Base-by-base conservation (phyloP, 768 basidiomycete genomes). In the Paxillus ammoniavirescens region DNA sequence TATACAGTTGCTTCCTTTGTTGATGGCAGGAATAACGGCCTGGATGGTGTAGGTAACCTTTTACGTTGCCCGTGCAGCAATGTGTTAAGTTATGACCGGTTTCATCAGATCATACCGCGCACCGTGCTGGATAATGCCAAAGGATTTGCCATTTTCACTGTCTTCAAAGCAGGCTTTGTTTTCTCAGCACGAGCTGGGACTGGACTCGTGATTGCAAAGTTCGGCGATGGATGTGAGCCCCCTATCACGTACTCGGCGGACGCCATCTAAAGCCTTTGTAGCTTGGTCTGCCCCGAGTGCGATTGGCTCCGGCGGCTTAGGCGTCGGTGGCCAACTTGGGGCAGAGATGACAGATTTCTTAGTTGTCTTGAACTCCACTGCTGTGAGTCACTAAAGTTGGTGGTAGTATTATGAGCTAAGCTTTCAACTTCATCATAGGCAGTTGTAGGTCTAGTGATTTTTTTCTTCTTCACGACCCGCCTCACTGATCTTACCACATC, bases 251-350 rank as follows among this genome's bases (percentile, higher is more conserved):
- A 3, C 43, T 43, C 40, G 30, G n/a, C 44, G 26, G 15, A 42
- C 33, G 38, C 42, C 30, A 13, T 45, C 28, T 45, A 50, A 54
- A 26, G 33, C 31, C 82, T 79, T 40, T 93, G 86, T 52, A 93
- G 89, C 82, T 36, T 99, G 95, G 95, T 92, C 91, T 35, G 86
- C 94, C 17, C 97, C 97, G 3, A 90, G 88, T 65, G 97, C 96
- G 3, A 96, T 99, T 42, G 95, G 94, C 23, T 87, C 91, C 3
- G 96, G 89, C 13, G 96, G 96, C 0, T 65, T 95, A 5, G 96
- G 96, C 0, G 75, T 95, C 4, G 97, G 96, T 17, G 83, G 87
- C 17, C 90, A 92, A 63, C 77, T 81, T 17, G 90, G 90, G 18
- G 89, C 88, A 44, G 89, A 93, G 68, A 82, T 96, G 75, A 96